Conservation (phyloP, 768 basidiomycete species). For the Cystobasidiopsis lactophilus region DNA sequence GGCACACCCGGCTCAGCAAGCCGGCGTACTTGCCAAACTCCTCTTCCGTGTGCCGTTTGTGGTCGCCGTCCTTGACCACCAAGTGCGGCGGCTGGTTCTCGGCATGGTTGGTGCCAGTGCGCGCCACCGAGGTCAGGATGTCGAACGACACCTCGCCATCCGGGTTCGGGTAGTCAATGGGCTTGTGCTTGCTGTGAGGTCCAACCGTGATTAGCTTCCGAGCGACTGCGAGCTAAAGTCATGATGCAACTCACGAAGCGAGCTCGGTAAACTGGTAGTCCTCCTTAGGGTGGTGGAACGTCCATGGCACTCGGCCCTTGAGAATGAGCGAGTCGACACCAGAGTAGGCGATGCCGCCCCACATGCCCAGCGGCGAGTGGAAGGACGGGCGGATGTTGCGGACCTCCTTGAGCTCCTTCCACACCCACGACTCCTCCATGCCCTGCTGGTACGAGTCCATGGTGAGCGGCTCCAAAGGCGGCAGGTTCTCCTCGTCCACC, state of each 20-base stretch:
- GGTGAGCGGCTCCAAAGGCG: constrained; percentile 29
- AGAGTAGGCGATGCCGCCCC: constrained; percentile 71
- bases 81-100: constrained; percentile 88
- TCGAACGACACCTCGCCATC: constrained; percentile 83
- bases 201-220: background rate
- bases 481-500: constrained; percentile 14
- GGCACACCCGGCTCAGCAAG: constrained; percentile 69
- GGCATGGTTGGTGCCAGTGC: constrained; percentile 89
- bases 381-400: constrained; percentile 82
- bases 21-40: constrained; percentile 70
- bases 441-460: constrained; percentile 50
- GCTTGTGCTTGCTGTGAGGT: constrained; percentile 36
- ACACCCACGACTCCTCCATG: constrained; percentile 60
- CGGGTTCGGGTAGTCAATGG: constrained; percentile 66
- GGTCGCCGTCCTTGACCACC: constrained; percentile 28
- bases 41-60: constrained; percentile 44
- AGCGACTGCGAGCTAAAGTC: background rate
- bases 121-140: constrained; percentile 63
- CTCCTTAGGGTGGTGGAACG: constrained; percentile 40
- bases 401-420: constrained; percentile 65
- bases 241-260: constrained; percentile 28
- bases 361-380: constrained; percentile 48
- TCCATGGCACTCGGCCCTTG: constrained; percentile 76
- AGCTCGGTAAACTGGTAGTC: constrained; percentile 50
- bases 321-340: constrained; percentile 69